These are phyloP conservation scores for Debaryomyces maramus DNA, from an alignment of 805 yeast genomes.

Conservation along the genomic window DNA sequence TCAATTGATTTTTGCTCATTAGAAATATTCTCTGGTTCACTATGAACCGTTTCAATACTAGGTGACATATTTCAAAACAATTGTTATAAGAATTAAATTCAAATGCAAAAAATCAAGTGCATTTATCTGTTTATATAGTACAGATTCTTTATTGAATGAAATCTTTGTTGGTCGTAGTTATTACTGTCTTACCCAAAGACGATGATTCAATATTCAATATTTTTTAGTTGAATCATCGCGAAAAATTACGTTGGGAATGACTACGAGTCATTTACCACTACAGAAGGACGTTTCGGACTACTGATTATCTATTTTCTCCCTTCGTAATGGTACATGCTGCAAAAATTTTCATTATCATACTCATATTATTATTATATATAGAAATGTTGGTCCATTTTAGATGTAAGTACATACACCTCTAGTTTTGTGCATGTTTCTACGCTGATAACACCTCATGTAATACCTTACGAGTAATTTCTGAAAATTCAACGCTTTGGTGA, in stretches of 20 bases:
- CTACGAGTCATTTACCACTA: slow-evolving; percentile 7
- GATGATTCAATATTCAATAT: not conserved
- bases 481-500: slow-evolving; percentile 52
- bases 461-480: slow-evolving; percentile 37
- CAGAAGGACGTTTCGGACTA: not conserved
- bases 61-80: no score
- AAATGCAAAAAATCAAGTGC: no score
- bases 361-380: not conserved
- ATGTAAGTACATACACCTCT: no score
- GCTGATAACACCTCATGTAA: slow-evolving; percentile 5
- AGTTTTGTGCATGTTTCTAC: not conserved
- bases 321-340: no score
- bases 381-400: not conserved
- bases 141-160: no score
- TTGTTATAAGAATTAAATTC: no score
- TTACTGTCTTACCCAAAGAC: no score
- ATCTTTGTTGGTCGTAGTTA: no score
- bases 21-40: not conserved
- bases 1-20: not conserved
- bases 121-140: no score
- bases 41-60: not conserved
- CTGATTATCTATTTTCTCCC: not conserved
- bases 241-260: slow-evolving; percentile 2
- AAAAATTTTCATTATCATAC: no score
- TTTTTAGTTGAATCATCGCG: not conserved